Percentiles rank a stretch among this genome's conserved stretches.
These are phyloP conservation scores for Phanerochaete sordida DNA, from an alignment of 768 basidiomycete species.

Conservation along the genomic window DNA sequence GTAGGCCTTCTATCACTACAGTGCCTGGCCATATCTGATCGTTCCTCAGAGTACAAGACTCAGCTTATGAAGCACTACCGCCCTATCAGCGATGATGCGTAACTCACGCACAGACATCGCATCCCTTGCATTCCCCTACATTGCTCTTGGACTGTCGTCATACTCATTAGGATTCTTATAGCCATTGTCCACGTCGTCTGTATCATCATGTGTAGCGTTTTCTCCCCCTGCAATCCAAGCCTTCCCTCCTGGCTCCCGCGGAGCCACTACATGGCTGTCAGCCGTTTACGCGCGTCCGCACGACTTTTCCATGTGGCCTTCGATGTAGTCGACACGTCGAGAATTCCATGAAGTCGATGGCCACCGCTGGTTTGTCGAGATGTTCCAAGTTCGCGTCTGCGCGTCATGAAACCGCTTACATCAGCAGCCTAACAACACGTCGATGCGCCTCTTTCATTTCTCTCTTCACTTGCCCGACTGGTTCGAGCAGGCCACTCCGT, in stretches of 20 bases:
- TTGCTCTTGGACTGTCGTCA: constrained; percentile 11
- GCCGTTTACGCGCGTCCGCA: too few species aligned
- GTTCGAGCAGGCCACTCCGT: constrained; percentile 5
- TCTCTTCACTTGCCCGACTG: constrained; percentile 5
- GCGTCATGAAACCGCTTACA: constrained; percentile 5
- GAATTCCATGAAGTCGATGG: too few species aligned
- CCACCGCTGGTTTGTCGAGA: too few species aligned
- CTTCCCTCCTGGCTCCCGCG: not conserved
- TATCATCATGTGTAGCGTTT: constrained; percentile 3
- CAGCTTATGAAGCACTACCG: constrained; percentile 75
- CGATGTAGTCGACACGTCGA: too few species aligned
- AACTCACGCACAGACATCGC: not conserved
- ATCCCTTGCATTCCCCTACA: not conserved
- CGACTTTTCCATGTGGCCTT: too few species aligned
- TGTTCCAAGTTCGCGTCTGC: too few species aligned
- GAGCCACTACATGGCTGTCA: too few species aligned
- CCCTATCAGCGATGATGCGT: constrained; percentile 39
- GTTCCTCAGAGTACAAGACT: constrained; percentile 56
- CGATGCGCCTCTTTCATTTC: not conserved
- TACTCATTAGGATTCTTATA: not conserved
- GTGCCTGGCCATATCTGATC: not conserved
- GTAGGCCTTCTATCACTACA: constrained; percentile 34
- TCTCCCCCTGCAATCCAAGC: not conserved
- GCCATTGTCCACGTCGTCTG: constrained; percentile 1
- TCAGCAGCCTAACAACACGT: constrained; percentile 9